Percentiles rank a stretch among this genome's conserved stretches.
Conservation (phyloP, 108 stramenopile species). For the Chaetoceros muelleri region DNA sequence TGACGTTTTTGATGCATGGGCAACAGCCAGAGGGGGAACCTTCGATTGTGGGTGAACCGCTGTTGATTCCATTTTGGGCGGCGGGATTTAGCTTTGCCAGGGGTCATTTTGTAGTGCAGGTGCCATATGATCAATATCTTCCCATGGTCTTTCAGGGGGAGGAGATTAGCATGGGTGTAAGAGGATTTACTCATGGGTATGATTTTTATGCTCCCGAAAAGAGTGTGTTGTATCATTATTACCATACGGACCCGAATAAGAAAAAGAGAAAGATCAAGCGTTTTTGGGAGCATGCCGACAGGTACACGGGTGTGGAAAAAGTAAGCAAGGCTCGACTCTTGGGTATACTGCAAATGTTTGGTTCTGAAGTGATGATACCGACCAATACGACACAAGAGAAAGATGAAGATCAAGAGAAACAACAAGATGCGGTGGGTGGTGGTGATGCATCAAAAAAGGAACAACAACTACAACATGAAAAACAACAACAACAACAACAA, state of each 20-base stretch:
- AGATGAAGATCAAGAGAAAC: conserved; percentile 4
- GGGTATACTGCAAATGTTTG: conserved; percentile 70
- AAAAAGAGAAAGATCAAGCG: conserved; percentile 45
- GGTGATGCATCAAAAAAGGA: too few species aligned
- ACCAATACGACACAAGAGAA: conserved; percentile 15
- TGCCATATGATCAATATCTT: conserved; percentile 19
- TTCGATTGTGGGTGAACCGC: conserved; percentile 17
- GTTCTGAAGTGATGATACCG: too few species aligned
- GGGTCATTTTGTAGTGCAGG: conserved; percentile 40
- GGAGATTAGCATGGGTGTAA: conserved; percentile 45
- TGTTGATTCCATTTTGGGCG: conserved; percentile 73
- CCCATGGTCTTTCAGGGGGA: conserved; percentile 50
- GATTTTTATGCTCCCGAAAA: conserved; percentile 60
- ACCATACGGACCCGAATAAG: conserved; percentile 52
- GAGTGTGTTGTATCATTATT: conserved; percentile 73
- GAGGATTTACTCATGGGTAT: conserved; percentile 66
- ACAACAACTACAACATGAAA: too few species aligned
- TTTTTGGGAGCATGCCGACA: conserved; percentile 67
- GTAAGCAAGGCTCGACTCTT: conserved; percentile 71
- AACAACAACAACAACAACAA: too few species aligned
- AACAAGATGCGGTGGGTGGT: not conserved
- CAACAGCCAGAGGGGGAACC: conserved; percentile 23
- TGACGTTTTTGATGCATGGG: conserved; percentile 17
- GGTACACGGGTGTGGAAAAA: conserved; percentile 45
- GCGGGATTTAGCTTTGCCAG: conserved; percentile 73